Percentiles rank a stretch among this genome's conserved stretches.
phyloP scores from a whole-genome alignment of 1,284 basidiomycete genomes.

The Ustanciosporium gigantosporum region DNA sequence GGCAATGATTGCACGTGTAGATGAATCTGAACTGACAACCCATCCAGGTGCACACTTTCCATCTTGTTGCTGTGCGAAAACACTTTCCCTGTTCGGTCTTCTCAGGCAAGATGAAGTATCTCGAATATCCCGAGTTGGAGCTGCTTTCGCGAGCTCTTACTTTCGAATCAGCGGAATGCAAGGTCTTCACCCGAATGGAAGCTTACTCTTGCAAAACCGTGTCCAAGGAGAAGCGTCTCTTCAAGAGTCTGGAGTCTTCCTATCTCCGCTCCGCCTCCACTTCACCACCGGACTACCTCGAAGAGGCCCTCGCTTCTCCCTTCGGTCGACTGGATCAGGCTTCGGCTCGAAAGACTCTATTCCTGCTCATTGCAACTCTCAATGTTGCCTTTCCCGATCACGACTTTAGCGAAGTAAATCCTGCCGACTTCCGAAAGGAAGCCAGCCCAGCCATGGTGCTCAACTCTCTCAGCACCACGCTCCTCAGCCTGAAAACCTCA shows the following conservation, averaged over 20 bases:
- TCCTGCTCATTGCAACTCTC: constrained; percentile 91
- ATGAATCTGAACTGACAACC: no score
- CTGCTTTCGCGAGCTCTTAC: constrained; percentile 79
- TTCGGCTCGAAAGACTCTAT: constrained; percentile 79
- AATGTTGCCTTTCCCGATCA: constrained; percentile 97
- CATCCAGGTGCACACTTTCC: no score
- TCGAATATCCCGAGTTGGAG: constrained; percentile 79
- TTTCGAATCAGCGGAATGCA: constrained; percentile 76
- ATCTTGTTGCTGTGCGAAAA: no score
- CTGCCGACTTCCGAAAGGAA: constrained; percentile 80
- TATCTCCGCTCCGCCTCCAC: constrained; percentile 53
- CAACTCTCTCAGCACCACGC: constrained; percentile 56
- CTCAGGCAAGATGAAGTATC: constrained; percentile 86
- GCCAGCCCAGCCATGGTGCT: constrained; percentile 54
- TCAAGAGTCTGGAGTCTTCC: constrained; percentile 72
- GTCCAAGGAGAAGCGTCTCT: constrained; percentile 93
- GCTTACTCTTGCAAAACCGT: constrained; percentile 98
- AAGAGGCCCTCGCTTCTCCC: constrained; percentile 54
- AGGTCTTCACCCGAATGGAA: constrained; percentile 89
- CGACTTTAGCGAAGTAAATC: constrained; percentile 90
- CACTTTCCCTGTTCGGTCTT: no score
- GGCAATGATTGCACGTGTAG: no score
- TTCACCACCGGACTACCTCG: constrained; percentile 55
- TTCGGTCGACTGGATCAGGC: constrained; percentile 64
- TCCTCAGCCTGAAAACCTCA: constrained; percentile 51